phyloP scores from a whole-genome alignment of 2,329 filamentous ascomycete species.

The Aspergillus intermedius region DNA sequence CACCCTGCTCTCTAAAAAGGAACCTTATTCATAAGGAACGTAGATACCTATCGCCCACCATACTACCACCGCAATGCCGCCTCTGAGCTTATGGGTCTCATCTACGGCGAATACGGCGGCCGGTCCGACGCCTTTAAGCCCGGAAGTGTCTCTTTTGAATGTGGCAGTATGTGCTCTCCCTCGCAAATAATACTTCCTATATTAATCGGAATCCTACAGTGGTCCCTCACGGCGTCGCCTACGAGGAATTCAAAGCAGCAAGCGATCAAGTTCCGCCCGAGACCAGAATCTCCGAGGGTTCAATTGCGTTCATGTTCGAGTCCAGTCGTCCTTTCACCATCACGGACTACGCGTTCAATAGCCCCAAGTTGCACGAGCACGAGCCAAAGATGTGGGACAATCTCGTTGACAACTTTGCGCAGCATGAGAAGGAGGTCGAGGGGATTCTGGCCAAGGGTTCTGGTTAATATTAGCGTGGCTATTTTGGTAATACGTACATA shows the following conservation, averaged over 20 bases:
- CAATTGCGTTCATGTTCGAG: constrained; percentile 33
- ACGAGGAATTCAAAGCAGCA: constrained; percentile 29
- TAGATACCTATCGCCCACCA: constrained; percentile 35
- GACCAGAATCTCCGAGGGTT: constrained; percentile 26
- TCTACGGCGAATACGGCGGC: constrained; percentile 30
- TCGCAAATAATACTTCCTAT: not conserved
- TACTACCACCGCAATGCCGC: constrained; percentile 40
- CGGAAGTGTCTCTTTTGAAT: constrained; percentile 31
- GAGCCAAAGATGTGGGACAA: constrained; percentile 51
- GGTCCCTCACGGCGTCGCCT: constrained; percentile 32
- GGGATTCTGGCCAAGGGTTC: constrained; percentile 32
- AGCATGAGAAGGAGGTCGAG: constrained; percentile 43
- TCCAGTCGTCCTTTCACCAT: constrained; percentile 30
- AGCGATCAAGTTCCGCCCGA: constrained; percentile 20
- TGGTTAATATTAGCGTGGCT: no score
- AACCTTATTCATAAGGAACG: not conserved
- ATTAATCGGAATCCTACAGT: constrained; percentile 14
- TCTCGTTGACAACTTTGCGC: constrained; percentile 48
- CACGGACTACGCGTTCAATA: constrained; percentile 31
- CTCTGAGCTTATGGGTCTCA: constrained; percentile 34
- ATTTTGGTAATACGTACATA: no score
- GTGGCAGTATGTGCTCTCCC: constrained; percentile 20
- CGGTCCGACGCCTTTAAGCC: constrained; percentile 30
- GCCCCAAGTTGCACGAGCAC: constrained; percentile 39
- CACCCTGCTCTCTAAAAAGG: not conserved